Conservation (phyloP, 441 rosid genomes). For the Cnidoscolus chayamansa region DNA sequence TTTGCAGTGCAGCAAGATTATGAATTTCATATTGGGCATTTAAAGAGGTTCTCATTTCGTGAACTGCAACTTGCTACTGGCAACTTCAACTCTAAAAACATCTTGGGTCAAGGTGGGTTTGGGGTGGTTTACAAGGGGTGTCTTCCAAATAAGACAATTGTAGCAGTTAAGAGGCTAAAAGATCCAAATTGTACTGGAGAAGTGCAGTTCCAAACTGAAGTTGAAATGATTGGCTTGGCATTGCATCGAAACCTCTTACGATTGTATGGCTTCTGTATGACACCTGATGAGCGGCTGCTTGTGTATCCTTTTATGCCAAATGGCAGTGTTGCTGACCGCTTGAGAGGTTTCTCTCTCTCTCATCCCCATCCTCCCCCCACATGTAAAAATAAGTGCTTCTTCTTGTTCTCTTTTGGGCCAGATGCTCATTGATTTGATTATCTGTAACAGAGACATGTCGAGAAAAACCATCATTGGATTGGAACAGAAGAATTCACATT, state of each 20-base stretch:
- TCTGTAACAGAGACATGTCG: constrained; percentile 41
- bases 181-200: constrained; percentile 89
- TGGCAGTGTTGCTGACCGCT: constrained; percentile 89
- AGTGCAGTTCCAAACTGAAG: constrained; percentile 93
- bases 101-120: constrained; percentile 87
- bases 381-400: background rate
- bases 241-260: constrained; percentile 81
- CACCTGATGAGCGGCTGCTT: constrained; percentile 70
- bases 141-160: constrained; percentile 61
- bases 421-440: constrained; percentile 8
- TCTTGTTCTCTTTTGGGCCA: background rate
- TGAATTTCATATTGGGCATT: constrained; percentile 72
- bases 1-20: constrained; percentile 81
- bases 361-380: background rate
- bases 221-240: constrained; percentile 93
- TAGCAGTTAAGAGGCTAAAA: constrained; percentile 85
- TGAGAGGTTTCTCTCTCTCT: constrained; percentile 52
- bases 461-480: constrained; percentile 69
- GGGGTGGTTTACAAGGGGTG: constrained; percentile 90
- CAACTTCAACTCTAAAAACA: constrained; percentile 69
- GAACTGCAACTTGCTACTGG: constrained; percentile 74
- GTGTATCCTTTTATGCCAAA: constrained; percentile 95
- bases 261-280: constrained; percentile 86
- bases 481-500: constrained; percentile 67
- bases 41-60: constrained; percentile 76